Evolutionary conservation across 192 early-diverging fungal species (phyloP), one percentile per base, ranked within the genome.

Genomic region (Lobosporangium transversale): DNA sequence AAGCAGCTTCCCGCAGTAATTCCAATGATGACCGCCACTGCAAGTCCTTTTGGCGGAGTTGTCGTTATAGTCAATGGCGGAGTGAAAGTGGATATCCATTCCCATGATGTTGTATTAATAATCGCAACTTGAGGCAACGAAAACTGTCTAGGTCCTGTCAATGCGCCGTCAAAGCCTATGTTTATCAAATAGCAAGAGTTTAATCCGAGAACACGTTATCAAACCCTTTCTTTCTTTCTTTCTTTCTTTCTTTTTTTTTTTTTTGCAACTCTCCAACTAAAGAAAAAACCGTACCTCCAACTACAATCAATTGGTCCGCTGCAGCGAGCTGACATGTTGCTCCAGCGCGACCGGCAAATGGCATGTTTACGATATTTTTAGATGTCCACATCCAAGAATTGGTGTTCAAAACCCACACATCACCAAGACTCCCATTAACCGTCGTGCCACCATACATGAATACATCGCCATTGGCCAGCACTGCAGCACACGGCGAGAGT

Each of bases 401-500:
- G 12, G 53, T 54, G 17, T 42, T 36, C 29, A 76, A 33, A 26
- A 62, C 14, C 73, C 73, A 76, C 6, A 58, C 47, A 8, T 76
- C 73, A 20, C 52, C 57, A 1, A 67, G 18, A 37, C 64, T 56
- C 2, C 36, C 36, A 1, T n/a, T 48, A 3, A 29, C 10, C 3
- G 37, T 36, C 17, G 56, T 56, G 3, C 73, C 73, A 35, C 73
- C 73, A 30, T 76, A 67, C 73, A 76, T 76, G 47, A 76, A 67
- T 11, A 76, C 48, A 20, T 57, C n/a, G 14, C 73, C 64, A 10
- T 48, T 49, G 2, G 40, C 47, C 8, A 76, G 45, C 12, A 76
- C 58, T 14, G 33, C 54, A 11, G 48, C 30, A 21, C 73, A 76
- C 1, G 73, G 64, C 1, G 58, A 36, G 10, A 57, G 15, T 44